Percentiles rank a stretch among this genome's conserved stretches.
These are phyloP conservation scores for Rhodotorula sp. DNA, from an alignment of 1,284 basidiomycete species.

Conservation along the genomic window DNA sequence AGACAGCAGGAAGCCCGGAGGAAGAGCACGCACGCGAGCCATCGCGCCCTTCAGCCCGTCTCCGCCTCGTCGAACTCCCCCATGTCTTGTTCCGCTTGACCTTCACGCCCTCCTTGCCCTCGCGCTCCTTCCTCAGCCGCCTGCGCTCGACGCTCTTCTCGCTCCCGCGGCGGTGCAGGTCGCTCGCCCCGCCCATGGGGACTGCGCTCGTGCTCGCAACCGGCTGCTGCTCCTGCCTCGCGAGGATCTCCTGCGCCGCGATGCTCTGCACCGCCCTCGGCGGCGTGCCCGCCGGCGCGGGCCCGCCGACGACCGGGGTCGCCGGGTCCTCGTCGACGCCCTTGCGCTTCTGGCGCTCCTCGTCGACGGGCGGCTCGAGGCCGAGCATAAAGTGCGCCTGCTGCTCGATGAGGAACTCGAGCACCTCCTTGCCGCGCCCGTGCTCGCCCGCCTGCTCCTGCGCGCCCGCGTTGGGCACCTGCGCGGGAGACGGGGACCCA, in stretches of 20 bases:
- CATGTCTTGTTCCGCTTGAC: slow-evolving; percentile 42
- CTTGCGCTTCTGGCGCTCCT: slow-evolving; percentile 31
- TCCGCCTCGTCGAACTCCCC: slow-evolving; percentile 27
- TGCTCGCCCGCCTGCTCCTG: slow-evolving; percentile 67
- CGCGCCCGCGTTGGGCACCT: slow-evolving; percentile 2
- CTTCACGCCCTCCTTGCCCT: slow-evolving; percentile 26
- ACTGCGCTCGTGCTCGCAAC: slow-evolving; percentile 2
- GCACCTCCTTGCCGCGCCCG: slow-evolving; percentile 79
- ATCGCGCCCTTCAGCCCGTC: slow-evolving; percentile 12
- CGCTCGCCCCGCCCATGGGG: slow-evolving; percentile 5
- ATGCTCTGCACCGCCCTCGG: neutral
- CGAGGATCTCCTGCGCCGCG: neutral
- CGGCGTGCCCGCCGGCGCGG: neutral
- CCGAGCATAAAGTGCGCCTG: slow-evolving; percentile 84
- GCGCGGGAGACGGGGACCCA: too few species aligned
- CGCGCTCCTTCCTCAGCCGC: slow-evolving; percentile 27
- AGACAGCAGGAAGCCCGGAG: too few species aligned
- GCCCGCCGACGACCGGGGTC: neutral
- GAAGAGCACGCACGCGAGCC: neutral
- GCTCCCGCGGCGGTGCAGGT: slow-evolving; percentile 33
- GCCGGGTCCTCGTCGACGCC: slow-evolving; percentile 9
- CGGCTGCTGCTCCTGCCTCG: neutral
- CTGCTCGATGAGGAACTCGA: slow-evolving; percentile 90
- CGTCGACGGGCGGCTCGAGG: slow-evolving; percentile 62
- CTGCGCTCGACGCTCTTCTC: slow-evolving; percentile 43